Evolutionary conservation across 352 stramenopile species (phyloP), one percentile per base, ranked within the genome.

Genomic region (Labyrinthula sp.): DNA sequence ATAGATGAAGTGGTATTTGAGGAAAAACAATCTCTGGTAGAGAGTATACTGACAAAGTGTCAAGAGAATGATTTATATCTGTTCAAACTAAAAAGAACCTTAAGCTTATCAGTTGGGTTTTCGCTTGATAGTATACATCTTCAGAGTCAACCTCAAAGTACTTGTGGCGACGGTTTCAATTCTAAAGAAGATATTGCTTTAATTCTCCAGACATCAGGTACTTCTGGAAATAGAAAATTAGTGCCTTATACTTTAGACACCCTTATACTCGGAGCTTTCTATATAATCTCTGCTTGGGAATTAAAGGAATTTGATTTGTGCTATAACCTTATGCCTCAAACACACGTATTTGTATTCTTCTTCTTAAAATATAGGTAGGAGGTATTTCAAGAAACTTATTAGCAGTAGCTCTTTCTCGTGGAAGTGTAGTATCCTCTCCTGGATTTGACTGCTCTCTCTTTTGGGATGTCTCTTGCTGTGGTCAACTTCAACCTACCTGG

Each of bases 121-220:
- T n/a, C n/a, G n/a, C n/a, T n/a, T n/a, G n/a, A n/a, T n/a, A n/a
- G n/a, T n/a, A n/a, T n/a, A n/a, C n/a, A n/a, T n/a, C n/a, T n/a
- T n/a, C n/a, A n/a, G n/a, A n/a, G n/a, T n/a, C n/a, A n/a, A n/a
- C n/a, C n/a, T n/a, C n/a, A n/a, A n/a, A n/a, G n/a, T n/a, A n/a
- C n/a, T n/a, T n/a, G n/a, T n/a, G n/a, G n/a, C n/a, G n/a, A n/a
- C n/a, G n/a, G n/a, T n/a, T n/a, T n/a, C n/a, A n/a, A n/a, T n/a
- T 4, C 10, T n/a, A 52, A 52, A 28, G 48, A 57, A n/a, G 71
- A 80, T 35, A 58, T 75, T 14, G 69, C 68, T 15, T 78, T 71
- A 38, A 58, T n/a, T n/a, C 3, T 38, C 3, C 31, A 20, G 15
- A 38, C 31, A 3, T 3, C 31, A 3, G 31, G 31, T 20, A 38